Percentiles rank a stretch among this genome's conserved stretches.
These are phyloP conservation scores for Leccinum rimulosum DNA, from an alignment of 768 basidiomycete genomes.

Conservation along the genomic window DNA sequence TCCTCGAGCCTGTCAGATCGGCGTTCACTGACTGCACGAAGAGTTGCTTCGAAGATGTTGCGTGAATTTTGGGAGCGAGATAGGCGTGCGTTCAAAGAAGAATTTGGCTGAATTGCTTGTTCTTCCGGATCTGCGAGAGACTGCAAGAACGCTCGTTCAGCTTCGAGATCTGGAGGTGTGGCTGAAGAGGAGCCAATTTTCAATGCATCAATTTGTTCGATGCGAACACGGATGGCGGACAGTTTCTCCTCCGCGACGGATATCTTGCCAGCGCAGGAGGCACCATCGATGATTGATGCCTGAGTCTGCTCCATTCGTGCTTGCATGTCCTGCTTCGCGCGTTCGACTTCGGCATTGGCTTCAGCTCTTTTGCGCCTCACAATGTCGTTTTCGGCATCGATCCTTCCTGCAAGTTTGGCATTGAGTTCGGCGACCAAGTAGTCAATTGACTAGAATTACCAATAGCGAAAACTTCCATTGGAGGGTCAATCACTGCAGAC, in stretches of 20 bases:
- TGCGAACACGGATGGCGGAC: constrained; percentile 57
- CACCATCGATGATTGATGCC: constrained; percentile 71
- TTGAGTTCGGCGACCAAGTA: constrained; percentile 85
- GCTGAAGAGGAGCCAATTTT: constrained; percentile 33
- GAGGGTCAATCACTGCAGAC: no score
- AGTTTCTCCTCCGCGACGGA: constrained; percentile 68
- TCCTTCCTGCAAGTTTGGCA: constrained; percentile 75
- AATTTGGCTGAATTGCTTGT: constrained; percentile 55
- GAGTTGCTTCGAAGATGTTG: constrained; percentile 82
- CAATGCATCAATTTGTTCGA: constrained; percentile 53
- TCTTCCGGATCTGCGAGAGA: constrained; percentile 73
- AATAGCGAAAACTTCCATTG: no score
- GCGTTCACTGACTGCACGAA: constrained; percentile 79
- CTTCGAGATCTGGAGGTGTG: constrained; percentile 56
- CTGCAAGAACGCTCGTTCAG: constrained; percentile 67
- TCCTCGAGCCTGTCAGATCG: constrained; percentile 79
- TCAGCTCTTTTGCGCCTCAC: constrained; percentile 65
- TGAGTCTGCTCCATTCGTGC: constrained; percentile 69
- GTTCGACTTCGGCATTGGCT: constrained; percentile 68
- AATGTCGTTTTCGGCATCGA: constrained; percentile 58
- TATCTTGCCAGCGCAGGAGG: constrained; percentile 67
- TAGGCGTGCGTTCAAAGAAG: constrained; percentile 54
- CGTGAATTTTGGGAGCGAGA: constrained; percentile 71
- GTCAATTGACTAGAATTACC: no score
- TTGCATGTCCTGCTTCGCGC: constrained; percentile 70